Evolutionary conservation across 352 stramenopile genomes (phyloP).

Genomic region (Thraustotheca clavata): DNA sequence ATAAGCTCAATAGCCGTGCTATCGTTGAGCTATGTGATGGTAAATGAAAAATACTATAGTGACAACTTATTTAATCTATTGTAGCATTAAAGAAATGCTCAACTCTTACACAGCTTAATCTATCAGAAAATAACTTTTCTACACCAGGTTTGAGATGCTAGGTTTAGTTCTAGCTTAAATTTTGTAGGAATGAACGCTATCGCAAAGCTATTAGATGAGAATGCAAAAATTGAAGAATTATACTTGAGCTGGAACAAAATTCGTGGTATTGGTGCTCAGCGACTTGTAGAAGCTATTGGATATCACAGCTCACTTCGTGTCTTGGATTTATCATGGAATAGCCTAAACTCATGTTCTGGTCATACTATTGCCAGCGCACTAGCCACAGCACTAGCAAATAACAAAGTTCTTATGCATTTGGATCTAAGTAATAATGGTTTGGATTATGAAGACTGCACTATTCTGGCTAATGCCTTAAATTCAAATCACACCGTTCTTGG

Average conservation of each 20-base stretch:
- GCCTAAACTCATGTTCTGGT: slow-evolving; percentile 42
- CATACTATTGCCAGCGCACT: slow-evolving; percentile 41
- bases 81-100: slow-evolving; percentile 57
- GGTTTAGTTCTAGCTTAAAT: no score
- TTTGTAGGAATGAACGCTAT: slow-evolving; percentile 37
- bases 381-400: slow-evolving; percentile 56
- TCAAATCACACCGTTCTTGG: slow-evolving; percentile 65
- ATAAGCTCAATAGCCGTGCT: slow-evolving; percentile 46
- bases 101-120: slow-evolving; percentile 45
- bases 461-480: slow-evolving; percentile 55
- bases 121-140: slow-evolving; percentile 70
- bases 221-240: slow-evolving; percentile 63
- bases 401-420: slow-evolving; percentile 61
- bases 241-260: slow-evolving; percentile 73
- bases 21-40: slow-evolving; percentile 56
- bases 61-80: not conserved
- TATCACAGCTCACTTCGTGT: slow-evolving; percentile 62
- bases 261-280: slow-evolving; percentile 53
- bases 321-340: slow-evolving; percentile 71
- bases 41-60: not conserved
- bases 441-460: slow-evolving; percentile 44
- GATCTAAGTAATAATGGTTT: slow-evolving; percentile 67
- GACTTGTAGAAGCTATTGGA: slow-evolving; percentile 61
- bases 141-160: slow-evolving; percentile 32
- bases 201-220: slow-evolving; percentile 64